Percentiles rank a stretch among this genome's conserved stretches.
phyloP scores from a whole-genome alignment of 768 basidiomycete species.

The Lyophyllum decastes region DNA sequence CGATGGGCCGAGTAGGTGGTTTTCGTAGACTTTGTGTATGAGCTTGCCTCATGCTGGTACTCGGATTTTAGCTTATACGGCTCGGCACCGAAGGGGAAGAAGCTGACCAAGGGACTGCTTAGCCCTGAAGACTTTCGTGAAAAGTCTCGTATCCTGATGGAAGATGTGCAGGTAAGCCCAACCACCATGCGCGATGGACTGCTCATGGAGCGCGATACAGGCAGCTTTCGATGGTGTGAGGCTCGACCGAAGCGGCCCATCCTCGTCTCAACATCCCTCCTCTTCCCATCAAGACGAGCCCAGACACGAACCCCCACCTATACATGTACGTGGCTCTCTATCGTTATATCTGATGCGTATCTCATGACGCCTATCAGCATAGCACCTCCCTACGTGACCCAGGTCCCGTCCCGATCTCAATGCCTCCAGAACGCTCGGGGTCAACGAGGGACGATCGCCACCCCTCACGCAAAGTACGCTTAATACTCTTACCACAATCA shows the following conservation, averaged over 20 bases:
- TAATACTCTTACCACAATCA: neutral
- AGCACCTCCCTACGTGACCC: constrained; percentile 11
- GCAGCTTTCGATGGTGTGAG: constrained; percentile 12
- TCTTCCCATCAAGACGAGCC: neutral
- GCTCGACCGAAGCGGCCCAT: constrained; percentile 11
- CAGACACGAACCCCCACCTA: neutral
- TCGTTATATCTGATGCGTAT: neutral
- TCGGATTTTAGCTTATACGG: constrained; percentile 19
- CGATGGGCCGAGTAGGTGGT: constrained; percentile 23
- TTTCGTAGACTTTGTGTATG: neutral
- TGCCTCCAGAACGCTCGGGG: constrained; percentile 8
- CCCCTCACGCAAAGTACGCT: constrained; percentile 13
- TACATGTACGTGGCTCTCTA: constrained; percentile 6
- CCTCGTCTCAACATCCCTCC: constrained; percentile 5
- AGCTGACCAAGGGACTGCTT: constrained; percentile 20
- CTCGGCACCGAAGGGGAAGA: constrained; percentile 22
- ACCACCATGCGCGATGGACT: neutral
- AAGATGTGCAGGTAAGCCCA: constrained; percentile 19
- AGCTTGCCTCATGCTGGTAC: neutral
- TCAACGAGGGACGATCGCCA: constrained; percentile 3
- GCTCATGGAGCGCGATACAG: constrained; percentile 1
- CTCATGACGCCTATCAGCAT: neutral
- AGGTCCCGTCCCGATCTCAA: constrained; percentile 6
- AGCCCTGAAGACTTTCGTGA: constrained; percentile 23
- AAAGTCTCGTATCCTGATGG: constrained; percentile 15